Conservation (phyloP, 805 yeast genomes). For the Metschnikowia drakensbergensis region DNA sequence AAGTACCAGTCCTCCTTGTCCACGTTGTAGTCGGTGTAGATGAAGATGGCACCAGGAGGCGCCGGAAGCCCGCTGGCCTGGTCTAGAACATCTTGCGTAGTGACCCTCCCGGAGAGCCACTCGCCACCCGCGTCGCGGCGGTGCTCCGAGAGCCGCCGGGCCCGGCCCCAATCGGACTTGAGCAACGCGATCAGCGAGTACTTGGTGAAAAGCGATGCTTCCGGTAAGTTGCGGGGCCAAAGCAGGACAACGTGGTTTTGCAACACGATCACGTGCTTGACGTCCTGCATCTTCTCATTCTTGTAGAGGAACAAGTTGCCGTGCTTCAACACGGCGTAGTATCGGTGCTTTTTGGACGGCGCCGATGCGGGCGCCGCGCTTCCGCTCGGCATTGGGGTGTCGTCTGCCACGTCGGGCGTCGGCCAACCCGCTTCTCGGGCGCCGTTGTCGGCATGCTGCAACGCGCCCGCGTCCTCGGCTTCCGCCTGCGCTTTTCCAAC, state of each 20-base stretch:
- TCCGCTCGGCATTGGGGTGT: background rate
- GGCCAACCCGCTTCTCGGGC: background rate
- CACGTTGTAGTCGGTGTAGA: constrained; percentile 72
- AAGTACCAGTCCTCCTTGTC: constrained; percentile 95
- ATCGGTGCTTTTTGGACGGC: constrained; percentile 50
- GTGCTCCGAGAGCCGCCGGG: constrained; percentile 20
- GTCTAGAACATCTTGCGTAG: constrained; percentile 25
- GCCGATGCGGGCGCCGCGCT: background rate
- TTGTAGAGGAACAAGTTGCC: constrained; percentile 85
- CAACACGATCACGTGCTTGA: constrained; percentile 75
- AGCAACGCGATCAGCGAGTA: constrained; percentile 74
- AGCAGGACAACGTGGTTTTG: constrained; percentile 65
- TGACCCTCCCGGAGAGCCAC: constrained; percentile 15
- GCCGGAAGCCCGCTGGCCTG: constrained; percentile 22
- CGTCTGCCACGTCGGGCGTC: background rate
- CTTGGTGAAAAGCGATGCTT: constrained; percentile 77
- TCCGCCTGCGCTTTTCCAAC: background rate
- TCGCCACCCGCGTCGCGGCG: constrained; percentile 7
- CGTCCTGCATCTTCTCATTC: constrained; percentile 60
- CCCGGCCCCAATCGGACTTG: constrained; percentile 39
- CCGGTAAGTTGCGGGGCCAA: constrained; percentile 79
- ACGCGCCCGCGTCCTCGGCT: too few relatives aligned
- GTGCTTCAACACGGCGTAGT: constrained; percentile 71
- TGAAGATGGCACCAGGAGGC: constrained; percentile 46
- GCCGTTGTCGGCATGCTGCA: too few relatives aligned